phyloP scores from a whole-genome alignment of 164 flowering plant genomes.

The Paratinospora sagittata region DNA sequence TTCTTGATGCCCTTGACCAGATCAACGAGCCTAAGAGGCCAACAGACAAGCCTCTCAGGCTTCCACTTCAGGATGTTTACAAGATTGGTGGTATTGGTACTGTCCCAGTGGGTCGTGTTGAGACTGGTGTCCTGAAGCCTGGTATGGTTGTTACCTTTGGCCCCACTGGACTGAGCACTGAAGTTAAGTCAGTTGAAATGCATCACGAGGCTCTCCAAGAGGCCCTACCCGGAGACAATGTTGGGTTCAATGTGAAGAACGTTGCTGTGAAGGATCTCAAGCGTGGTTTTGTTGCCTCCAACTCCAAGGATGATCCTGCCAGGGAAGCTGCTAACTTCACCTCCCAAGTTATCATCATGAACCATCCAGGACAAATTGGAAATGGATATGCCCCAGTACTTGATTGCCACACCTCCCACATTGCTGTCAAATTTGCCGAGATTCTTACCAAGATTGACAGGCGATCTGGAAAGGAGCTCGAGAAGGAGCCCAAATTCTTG shows the following conservation, averaged over 20 bases:
- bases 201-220: conserved; percentile 2
- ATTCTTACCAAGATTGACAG: background rate
- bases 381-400: conserved; percentile 3
- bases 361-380: background rate
- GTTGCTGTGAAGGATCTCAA: conserved; percentile 1
- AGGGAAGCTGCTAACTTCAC: conserved; percentile 10
- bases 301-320: conserved; percentile 4
- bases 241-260: background rate
- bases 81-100: background rate
- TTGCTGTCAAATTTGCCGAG: background rate
- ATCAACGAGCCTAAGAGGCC: conserved; percentile 11
- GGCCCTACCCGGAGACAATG: background rate
- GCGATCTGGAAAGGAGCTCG: conserved; percentile 2
- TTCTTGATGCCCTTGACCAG: conserved; percentile 5
- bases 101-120: background rate
- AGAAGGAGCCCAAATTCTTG: conserved; percentile 29
- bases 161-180: background rate
- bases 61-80: conserved; percentile 2
- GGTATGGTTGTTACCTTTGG: background rate
- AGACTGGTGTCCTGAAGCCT: conserved; percentile 1
- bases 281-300: conserved; percentile 3
- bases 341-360: conserved; percentile 5
- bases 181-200: background rate
- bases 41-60: conserved; percentile 6
- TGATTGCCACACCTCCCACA: conserved; percentile 2